Conservation (phyloP, 805 yeast genomes). For the Teunomyces pallodes region DNA sequence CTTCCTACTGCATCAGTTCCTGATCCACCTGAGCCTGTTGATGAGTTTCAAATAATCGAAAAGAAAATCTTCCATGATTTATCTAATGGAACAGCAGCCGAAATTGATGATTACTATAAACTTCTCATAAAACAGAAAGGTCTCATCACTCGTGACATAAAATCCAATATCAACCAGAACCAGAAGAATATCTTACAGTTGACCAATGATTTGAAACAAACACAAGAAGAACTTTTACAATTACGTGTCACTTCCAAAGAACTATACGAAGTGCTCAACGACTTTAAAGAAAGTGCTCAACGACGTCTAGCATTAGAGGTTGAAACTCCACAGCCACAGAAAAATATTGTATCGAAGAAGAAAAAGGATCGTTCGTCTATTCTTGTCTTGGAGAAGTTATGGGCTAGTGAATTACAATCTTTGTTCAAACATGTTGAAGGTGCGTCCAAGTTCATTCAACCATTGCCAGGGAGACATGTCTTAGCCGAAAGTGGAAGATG, state of each 20-base stretch:
- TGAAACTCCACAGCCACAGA: constrained; percentile 18
- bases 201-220: constrained; percentile 56
- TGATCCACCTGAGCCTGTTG: constrained; percentile 6
- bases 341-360: constrained; percentile 14
- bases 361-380: constrained; percentile 65
- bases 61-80: constrained; percentile 36
- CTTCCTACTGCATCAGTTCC: constrained; percentile 8
- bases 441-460: constrained; percentile 76
- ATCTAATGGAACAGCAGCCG: constrained; percentile 65
- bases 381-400: constrained; percentile 69
- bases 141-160: constrained; percentile 55
- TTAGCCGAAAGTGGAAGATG: constrained; percentile 78
- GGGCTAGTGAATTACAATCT: constrained; percentile 71
- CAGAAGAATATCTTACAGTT: constrained; percentile 60
- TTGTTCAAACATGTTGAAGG: constrained; percentile 85
- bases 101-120: constrained; percentile 67
- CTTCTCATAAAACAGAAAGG: constrained; percentile 48
- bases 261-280: constrained; percentile 54
- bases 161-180: constrained; percentile 57
- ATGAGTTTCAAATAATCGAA: constrained; percentile 8
- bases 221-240: constrained; percentile 61
- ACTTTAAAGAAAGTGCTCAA: constrained; percentile 62
- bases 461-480: constrained; percentile 77
- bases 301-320: constrained; percentile 49
- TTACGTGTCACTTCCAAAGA: constrained; percentile 61